Base-by-base conservation (phyloP, 257 asterid species). In the Solanum neorickii region DNA sequence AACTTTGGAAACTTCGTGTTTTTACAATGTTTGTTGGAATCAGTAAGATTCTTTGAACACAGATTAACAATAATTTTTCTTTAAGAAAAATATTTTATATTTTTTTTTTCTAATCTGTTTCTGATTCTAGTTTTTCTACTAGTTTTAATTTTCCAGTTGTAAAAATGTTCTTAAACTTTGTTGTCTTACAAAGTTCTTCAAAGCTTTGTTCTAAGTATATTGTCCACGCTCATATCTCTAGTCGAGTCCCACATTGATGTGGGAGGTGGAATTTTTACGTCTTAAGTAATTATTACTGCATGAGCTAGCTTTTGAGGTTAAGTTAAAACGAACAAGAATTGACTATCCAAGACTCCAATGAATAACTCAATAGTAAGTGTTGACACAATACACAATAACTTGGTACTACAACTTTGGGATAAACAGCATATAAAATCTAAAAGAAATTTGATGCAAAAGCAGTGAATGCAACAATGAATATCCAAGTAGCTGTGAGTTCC, bases 381-480 rank as follows among this genome's bases (percentile, higher is more conserved):
- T 12, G 20, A 39, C 31, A n/a, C 60, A 41, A 44, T 37, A 37
- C 39, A 37, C 39, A 37, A 37, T 37, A 37, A 37, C 7, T 35
- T 35, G 37, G n/a, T 76, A 12, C 59, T 6, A n/a, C 37, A 76
- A 25, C 35, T 12, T 42, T 42, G 83, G 83, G 59, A 7, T 2
- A 42, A 75, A 41, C 9, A 12, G 14, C 2, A 46, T n/a, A 42
- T n/a, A 42, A 16, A 77, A 42, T 14, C n/a, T 42, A 42, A 49
- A 77, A 8, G 39, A 82, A 83, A 65, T 46, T 80, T 49, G 56
- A 70, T 2, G 35, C 39, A 44, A 52, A 59, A 86, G 91, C 85
- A 42, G 86, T 86, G 87, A 88, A 83, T 49, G 88, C 92, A 88
- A 75, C 85, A 46, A 90, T 66, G 46, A 88, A 76, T 11, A 87